Base-by-base conservation (phyloP, 148 eudicot species). In the Rhododendron henanense region DNA sequence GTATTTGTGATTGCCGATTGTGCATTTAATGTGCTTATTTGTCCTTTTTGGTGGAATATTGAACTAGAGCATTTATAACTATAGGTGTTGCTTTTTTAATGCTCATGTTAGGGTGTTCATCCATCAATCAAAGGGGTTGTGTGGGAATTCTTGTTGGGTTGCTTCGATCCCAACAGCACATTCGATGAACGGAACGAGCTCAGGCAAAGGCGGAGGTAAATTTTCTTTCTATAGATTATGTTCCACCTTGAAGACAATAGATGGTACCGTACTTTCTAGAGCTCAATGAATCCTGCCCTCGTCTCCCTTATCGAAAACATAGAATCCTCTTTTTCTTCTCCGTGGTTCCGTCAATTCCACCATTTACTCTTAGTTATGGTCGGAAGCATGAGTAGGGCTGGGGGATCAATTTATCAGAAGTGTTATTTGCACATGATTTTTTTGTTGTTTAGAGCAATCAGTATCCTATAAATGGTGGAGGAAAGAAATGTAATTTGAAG, bases 61-160 rank as follows among this genome's bases (percentile, higher is more conserved):
- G 48, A 55, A 8, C 37, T 71, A 35, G 11, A 67, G 13, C 51
- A 81, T 25, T 50, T 23, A 10, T 67, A 67, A 67, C 11, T 28
- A 69, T 69, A 69, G 75, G 37, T 69, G 39, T 31, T 69, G 7
- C 75, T 69, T 69, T 69, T 69, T 83, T 78, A 86, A 39, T 83
- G 33, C 45, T 86, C 71, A 35, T 91, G 63, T 55, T 87, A 96
- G 99, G 99, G 99, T 78, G 90, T 96, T 73, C 99, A 96, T 91
- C 99, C 99, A 76, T 90, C 94, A 61, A 92, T 96, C 84, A 92
- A 96, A 88, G 99, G 98, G 85, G 94, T 84, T 33, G 99, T 95
- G 45, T 95, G 99, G 98, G 99, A 96, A 86, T 96, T 95, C 86
- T 90, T 96, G 90, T 90, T 95, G 92, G 99, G 99, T 86, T 95